phyloP scores from a whole-genome alignment of 2,329 filamentous ascomycete genomes.

The Aspergillus eucalypticola region DNA sequence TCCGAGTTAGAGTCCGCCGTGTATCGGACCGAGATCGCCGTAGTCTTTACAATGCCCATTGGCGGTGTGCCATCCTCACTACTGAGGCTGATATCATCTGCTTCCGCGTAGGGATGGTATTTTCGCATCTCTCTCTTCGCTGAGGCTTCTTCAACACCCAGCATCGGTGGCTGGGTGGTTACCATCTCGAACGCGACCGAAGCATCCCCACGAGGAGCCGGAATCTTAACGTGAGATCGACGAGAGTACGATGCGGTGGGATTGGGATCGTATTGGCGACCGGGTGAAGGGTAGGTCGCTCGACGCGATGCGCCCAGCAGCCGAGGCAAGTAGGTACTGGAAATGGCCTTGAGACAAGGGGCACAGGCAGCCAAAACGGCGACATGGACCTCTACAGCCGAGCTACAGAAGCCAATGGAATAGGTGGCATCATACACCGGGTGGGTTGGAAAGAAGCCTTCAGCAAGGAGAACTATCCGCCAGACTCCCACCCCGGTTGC shows the following conservation, averaged over 20 bases:
- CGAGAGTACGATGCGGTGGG: background rate
- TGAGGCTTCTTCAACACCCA: background rate
- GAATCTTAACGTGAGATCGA: background rate
- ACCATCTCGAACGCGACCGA: background rate
- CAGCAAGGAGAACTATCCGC: slow-evolving; percentile 30
- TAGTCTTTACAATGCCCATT: background rate
- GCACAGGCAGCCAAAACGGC: slow-evolving; percentile 33
- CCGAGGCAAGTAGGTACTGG: background rate
- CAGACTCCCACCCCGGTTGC: slow-evolving; percentile 32
- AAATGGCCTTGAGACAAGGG: slow-evolving; percentile 28
- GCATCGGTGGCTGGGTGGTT: background rate
- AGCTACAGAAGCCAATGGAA: slow-evolving; percentile 30
- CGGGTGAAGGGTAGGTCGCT: background rate
- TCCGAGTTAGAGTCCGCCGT: background rate
- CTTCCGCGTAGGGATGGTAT: background rate
- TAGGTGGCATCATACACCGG: slow-evolving; percentile 24
- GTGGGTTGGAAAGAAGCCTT: slow-evolving; percentile 17
- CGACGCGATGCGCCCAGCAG: background rate
- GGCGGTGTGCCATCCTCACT: background rate
- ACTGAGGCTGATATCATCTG: background rate
- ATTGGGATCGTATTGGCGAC: background rate
- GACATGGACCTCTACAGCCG: slow-evolving; percentile 32
- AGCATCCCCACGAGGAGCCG: background rate
- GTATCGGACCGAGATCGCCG: background rate
- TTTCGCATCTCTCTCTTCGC: background rate